phyloP scores from a whole-genome alignment of 176 grass and related monocot species.

The Saccharum spontaneum region DNA sequence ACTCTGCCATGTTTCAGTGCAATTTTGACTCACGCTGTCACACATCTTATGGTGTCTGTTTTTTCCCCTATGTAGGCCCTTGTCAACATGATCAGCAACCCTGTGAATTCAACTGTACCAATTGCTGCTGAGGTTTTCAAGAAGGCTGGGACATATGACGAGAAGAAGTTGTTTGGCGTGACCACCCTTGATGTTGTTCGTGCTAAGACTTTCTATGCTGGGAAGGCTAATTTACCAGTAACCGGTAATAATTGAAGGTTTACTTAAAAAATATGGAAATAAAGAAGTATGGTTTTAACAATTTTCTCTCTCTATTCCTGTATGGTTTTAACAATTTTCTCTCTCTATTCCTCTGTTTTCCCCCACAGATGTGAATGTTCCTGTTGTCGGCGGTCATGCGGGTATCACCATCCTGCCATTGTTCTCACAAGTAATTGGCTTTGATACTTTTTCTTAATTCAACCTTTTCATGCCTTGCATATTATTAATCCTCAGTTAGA shows the following conservation, averaged over 20 bases:
- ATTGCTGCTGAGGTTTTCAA: conserved; percentile 93
- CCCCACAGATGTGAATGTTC: conserved; percentile 68
- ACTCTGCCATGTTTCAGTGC: background rate
- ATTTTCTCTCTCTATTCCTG: background rate
- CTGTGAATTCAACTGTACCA: conserved; percentile 84
- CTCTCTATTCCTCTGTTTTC: background rate
- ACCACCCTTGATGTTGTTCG: conserved; percentile 92
- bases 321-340: background rate
- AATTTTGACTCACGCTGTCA: conserved; percentile 21
- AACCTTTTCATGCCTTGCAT: background rate
- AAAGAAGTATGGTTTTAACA: background rate
- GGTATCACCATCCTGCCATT: conserved; percentile 86
- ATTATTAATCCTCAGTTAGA: background rate
- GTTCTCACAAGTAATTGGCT: conserved; percentile 66
- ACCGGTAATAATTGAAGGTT: conserved; percentile 12
- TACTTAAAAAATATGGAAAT: conserved; percentile 4
- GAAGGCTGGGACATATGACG: conserved; percentile 80
- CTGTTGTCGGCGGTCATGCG: conserved; percentile 92
- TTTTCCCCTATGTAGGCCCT: conserved; percentile 70
- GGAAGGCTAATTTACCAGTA: conserved; percentile 68
- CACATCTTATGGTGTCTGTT: conserved; percentile 20
- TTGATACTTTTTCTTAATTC: background rate
- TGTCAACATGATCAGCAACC: conserved; percentile 95
- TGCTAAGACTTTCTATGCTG: conserved; percentile 87
- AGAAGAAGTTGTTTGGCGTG: conserved; percentile 85